Conservation (phyloP, 306 rosid species). For the Glycine latifolia region DNA sequence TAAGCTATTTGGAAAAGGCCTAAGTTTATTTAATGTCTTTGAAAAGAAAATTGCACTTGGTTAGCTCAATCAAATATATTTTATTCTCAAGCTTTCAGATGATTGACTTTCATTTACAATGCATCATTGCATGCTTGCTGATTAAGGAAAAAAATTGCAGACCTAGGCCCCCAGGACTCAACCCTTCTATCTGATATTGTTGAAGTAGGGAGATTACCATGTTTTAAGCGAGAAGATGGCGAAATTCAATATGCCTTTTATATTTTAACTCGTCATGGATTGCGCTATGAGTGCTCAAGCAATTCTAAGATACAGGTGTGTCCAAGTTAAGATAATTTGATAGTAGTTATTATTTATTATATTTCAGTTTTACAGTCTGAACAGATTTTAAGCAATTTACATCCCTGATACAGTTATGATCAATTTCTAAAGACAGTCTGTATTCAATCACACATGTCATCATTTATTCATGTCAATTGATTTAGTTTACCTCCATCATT, state of each 20-base stretch:
- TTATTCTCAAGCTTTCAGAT: constrained; percentile 38
- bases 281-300: constrained; percentile 88
- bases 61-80: constrained; percentile 33
- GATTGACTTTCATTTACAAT: constrained; percentile 23
- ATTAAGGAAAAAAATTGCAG: constrained; percentile 46
- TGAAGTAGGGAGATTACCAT: constrained; percentile 71
- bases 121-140: constrained; percentile 29
- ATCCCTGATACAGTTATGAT: constrained; percentile 8
- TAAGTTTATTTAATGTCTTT: constrained; percentile 26
- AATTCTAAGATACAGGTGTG: constrained; percentile 63
- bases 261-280: constrained; percentile 76
- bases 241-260: constrained; percentile 73
- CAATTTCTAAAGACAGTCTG: constrained; percentile 28
- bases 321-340: constrained; percentile 37
- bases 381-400: constrained; percentile 18
- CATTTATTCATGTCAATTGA: not conserved
- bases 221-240: constrained; percentile 67
- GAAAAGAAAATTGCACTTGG: constrained; percentile 4
- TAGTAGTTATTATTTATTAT: not conserved
- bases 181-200: constrained; percentile 66
- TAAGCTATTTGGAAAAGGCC: constrained; percentile 12
- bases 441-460: constrained; percentile 32
- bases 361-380: constrained; percentile 29
- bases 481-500: constrained; percentile 17
- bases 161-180: constrained; percentile 56